These are phyloP conservation scores for Solanum pinnatisectum DNA, from an alignment of 257 asterid genomes.

Conservation along the genomic window DNA sequence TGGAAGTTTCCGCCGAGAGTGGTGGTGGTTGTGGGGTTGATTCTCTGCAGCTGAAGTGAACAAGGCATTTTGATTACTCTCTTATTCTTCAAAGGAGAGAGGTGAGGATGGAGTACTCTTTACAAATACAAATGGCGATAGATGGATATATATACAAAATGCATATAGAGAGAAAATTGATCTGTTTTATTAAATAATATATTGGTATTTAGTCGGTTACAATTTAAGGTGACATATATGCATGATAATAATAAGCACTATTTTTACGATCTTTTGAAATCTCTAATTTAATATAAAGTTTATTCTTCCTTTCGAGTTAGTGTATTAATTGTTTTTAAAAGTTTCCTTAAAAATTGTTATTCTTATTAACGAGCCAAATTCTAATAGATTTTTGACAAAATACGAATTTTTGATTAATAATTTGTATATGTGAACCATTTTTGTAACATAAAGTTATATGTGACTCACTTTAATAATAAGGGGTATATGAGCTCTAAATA, in stretches of 20 bases:
- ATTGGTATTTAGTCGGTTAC: neutral
- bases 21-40: conserved; percentile 13
- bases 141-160: neutral
- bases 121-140: neutral
- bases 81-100: neutral
- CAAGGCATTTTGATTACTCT: conserved; percentile 29
- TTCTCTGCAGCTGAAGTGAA: conserved; percentile 43
- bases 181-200: neutral
- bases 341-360: neutral
- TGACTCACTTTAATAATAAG: neutral
- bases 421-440: too few relatives aligned
- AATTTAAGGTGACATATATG: neutral
- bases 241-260: neutral
- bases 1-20: conserved; percentile 7
- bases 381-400: neutral
- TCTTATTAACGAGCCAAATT: too few relatives aligned
- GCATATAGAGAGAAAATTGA: neutral
- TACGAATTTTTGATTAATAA: too few relatives aligned
- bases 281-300: neutral
- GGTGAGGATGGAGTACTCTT: neutral
- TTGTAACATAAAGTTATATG: neutral
- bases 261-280: neutral
- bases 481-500: too few relatives aligned
- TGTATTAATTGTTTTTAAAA: neutral
- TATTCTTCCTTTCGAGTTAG: neutral